These are phyloP conservation scores for Cytidiella melzeri DNA, from an alignment of 768 basidiomycete species.

Conservation along the genomic window DNA sequence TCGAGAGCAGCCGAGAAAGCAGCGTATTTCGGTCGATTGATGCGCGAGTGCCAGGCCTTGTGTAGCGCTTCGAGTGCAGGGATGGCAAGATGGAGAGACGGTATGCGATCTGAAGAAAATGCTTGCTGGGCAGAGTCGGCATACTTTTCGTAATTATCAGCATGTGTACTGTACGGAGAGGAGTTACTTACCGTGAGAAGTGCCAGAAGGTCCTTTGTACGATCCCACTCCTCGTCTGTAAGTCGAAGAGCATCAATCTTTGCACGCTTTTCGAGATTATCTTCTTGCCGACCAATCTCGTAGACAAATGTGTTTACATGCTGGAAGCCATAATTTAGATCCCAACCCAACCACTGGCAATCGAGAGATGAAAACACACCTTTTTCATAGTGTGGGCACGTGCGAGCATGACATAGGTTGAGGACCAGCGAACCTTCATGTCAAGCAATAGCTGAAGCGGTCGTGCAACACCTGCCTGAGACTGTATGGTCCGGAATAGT, in stretches of 20 bases:
- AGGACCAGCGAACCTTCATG: slow-evolving; percentile 30
- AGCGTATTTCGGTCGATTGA: slow-evolving; percentile 11
- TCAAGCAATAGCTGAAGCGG: slow-evolving; percentile 21
- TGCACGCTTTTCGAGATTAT: slow-evolving; percentile 10
- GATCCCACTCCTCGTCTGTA: slow-evolving; percentile 19
- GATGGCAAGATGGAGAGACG: slow-evolving; percentile 23
- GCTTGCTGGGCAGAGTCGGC: slow-evolving; percentile 27
- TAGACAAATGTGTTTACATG: slow-evolving; percentile 17
- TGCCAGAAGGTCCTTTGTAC: no score
- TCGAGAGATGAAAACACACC: slow-evolving; percentile 6
- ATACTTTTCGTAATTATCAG: slow-evolving; percentile 3
- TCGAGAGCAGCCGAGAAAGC: slow-evolving; percentile 19
- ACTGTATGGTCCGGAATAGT: slow-evolving; percentile 17
- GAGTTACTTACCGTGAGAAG: no score
- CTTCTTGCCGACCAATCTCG: slow-evolving; percentile 19
- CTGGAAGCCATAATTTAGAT: background rate
- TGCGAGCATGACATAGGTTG: slow-evolving; percentile 25
- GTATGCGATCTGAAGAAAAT: slow-evolving; percentile 24
- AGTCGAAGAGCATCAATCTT: slow-evolving; percentile 17
- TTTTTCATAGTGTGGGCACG: slow-evolving; percentile 7
- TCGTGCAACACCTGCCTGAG: background rate
- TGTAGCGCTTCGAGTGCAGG: slow-evolving; percentile 27
- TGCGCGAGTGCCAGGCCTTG: slow-evolving; percentile 18
- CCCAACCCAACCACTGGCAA: background rate
- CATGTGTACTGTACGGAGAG: no score